Evolutionary conservation across 331 rosid genomes (phyloP), one percentile per base, ranked within the genome.

Genomic region (Arachis monticola): DNA sequence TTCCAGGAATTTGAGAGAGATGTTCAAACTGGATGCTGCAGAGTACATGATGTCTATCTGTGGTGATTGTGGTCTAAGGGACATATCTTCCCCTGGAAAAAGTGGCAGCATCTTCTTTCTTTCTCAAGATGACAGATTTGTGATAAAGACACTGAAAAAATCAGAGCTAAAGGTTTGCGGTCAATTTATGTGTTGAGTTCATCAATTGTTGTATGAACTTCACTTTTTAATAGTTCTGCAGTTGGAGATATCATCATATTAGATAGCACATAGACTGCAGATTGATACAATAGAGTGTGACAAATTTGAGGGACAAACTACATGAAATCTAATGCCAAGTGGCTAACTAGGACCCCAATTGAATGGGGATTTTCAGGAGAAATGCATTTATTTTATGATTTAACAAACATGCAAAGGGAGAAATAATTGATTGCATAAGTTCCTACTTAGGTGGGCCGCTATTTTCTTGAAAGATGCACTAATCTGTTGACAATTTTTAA

Each of bases 21-120:
- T 93, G 98, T 93, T 93, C 88, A 93, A 91, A 72, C 85, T 93
- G 79, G 96, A 93, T 83, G 93, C 98, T 7, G 97, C 98, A 38
- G 97, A 89, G 62, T 93, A 93, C 88, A 91, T 93, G 98, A 91
- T 93, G 97, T 93, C 98, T 57, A 91, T 91, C 78, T 93, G 98
- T 73, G 93, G 92, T 8, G 93, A 91, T 64, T 80, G 81, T 81
- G 97, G 97, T 78, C 82, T 93, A 66, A 84, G 90, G 78, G 98
- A 91, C 79, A 86, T 91, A 68, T 70, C 96, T 69, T 93, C 98
- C 58, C 83, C 97, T 0, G 98, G 98, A 64, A 93, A 93, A 86
- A 93, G 98, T 87, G 98, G 98, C 86, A 93, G 98, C 84, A 81
- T 93, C 76, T 93, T 93, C 83, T 93, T 83, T 81, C 88, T 93